Base-by-base conservation (phyloP, 345 rosid genomes). In the Eucalyptus cloeziana region DNA sequence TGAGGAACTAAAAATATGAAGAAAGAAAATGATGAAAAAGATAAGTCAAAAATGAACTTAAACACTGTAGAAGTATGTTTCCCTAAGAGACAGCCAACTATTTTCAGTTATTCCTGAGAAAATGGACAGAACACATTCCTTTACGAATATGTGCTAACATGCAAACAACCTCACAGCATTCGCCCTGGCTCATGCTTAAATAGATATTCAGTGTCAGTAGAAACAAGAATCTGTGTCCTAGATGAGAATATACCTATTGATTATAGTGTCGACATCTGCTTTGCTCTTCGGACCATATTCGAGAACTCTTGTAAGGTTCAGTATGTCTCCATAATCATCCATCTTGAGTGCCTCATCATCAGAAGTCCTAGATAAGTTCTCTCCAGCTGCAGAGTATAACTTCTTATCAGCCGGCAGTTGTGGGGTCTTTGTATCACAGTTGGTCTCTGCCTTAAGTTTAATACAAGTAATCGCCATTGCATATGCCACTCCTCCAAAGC, bases 181-280 rank as follows among this genome's bases (percentile, higher is more conserved):
- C 64, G 19, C n/a, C 16, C 62, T 10, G 85, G 47, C 85, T 40
- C 2, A 0, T 76, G 85, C 27, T 40, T 21, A 76, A 76, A 76
- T 37, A 76, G 27, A 0, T 22, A 76, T 19, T 37, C 83, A 76
- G 47, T 33, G 40, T 40, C 30, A 21, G 27, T 21, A 40, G 45
- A 19, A 10, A 21, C 27, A 76, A 76, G 83, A 76, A 76, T 76
- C 47, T 76, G 83, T 71, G 0, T 37, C 45, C 83, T 76, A 64
- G 86, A 24, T n/a, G 56, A 15, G n/a, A 7, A 79, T 89, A 44
- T 92, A 96, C 99, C 95, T 94, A 67, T 96, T 95, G 56, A 96
- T 92, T 71, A 96, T 89, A 85, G 91, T 86, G 91, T 98, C 99
- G 58, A 96, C 97, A 86, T 96, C 98, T 79, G 95, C 92, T 94